A percentile compares a stretch with the other conserved stretches of the same genome.
phyloP scores from a whole-genome alignment of 192 early-diverging fungal species.

The Haplosporangium gracile region DNA sequence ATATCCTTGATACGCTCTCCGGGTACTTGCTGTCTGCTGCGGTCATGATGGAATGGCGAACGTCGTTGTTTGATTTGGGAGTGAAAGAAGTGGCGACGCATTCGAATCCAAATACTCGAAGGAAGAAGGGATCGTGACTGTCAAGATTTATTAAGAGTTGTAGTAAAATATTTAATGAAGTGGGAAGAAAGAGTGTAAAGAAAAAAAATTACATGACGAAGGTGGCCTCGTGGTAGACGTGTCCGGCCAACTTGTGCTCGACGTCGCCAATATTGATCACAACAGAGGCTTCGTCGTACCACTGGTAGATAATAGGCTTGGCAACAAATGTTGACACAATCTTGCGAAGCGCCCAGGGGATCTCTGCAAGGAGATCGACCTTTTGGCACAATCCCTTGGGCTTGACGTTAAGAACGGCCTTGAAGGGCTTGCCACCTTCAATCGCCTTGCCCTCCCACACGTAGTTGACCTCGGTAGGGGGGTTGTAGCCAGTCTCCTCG shows the following conservation, averaged over 20 bases:
- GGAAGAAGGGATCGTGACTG: neutral
- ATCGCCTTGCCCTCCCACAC: constrained; percentile 86
- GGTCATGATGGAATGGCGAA: constrained; percentile 5
- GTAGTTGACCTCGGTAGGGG: constrained; percentile 80
- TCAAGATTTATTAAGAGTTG: neutral
- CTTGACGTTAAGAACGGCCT: constrained; percentile 73
- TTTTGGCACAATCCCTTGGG: constrained; percentile 79
- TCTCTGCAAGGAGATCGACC: constrained; percentile 91
- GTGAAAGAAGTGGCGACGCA: neutral
- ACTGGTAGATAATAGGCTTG: constrained; percentile 95
- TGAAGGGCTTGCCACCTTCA: constrained; percentile 73
- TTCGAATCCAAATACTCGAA: neutral
- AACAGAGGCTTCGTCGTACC: constrained; percentile 82
- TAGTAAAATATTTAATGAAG: neutral
- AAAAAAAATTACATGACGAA: constrained; percentile 66
- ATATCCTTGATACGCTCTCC: constrained; percentile 32
- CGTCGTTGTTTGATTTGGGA: constrained; percentile 7
- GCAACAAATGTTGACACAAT: constrained; percentile 89
- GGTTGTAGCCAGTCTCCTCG: constrained; percentile 86
- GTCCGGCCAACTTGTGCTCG: constrained; percentile 70
- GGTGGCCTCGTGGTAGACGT: constrained; percentile 87
- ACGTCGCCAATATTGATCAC: constrained; percentile 84
- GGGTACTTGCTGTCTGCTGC: constrained; percentile 4
- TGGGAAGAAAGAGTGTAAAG: neutral
- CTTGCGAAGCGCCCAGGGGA: constrained; percentile 92